These are phyloP conservation scores for Microcyclospora tardicrescens DNA, from an alignment of 2,329 filamentous ascomycete genomes.

Conservation along the genomic window DNA sequence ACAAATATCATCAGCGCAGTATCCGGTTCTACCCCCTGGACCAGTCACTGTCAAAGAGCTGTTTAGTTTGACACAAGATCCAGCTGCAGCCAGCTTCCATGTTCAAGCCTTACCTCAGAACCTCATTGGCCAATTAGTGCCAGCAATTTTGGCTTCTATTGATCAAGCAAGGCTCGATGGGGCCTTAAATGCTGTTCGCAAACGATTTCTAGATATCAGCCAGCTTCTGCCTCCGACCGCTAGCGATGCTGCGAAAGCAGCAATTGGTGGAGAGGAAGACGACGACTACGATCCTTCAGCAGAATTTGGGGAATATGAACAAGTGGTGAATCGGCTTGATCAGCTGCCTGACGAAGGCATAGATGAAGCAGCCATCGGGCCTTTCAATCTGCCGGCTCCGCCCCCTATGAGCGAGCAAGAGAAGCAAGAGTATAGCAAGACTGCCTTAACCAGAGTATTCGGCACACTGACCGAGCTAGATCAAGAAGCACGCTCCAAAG, in stretches of 20 bases:
- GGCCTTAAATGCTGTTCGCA: conserved; percentile 51
- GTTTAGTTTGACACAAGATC: conserved; percentile 71
- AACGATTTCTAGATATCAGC: conserved; percentile 28
- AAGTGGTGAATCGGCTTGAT: conserved; percentile 66
- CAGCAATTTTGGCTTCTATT: conserved; percentile 61
- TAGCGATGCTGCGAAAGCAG: conserved; percentile 19
- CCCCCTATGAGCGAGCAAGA: conserved; percentile 59
- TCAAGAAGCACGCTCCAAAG: conserved; percentile 39
- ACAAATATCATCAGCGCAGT: conserved; percentile 33
- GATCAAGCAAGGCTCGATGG: conserved; percentile 56
- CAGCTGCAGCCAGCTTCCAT: conserved; percentile 65
- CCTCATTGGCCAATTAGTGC: conserved; percentile 67
- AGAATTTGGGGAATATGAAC: conserved; percentile 63
- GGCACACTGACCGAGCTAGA: conserved; percentile 63
- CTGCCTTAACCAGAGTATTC: conserved; percentile 65
- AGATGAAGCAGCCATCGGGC: conserved; percentile 47
- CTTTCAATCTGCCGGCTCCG: conserved; percentile 69
- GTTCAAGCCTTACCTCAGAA: conserved; percentile 65
- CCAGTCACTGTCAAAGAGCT: conserved; percentile 69
- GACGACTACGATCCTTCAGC: conserved; percentile 91
- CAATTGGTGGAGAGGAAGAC: conserved; percentile 49
- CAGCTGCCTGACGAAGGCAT: conserved; percentile 38
- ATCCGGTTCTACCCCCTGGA: conserved; percentile 61
- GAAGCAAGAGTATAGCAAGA: conserved; percentile 59
- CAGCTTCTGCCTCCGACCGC: conserved; percentile 18